These are phyloP conservation scores for Magnolia sinica DNA, from an alignment of 164 flowering plant genomes.

Conservation along the genomic window DNA sequence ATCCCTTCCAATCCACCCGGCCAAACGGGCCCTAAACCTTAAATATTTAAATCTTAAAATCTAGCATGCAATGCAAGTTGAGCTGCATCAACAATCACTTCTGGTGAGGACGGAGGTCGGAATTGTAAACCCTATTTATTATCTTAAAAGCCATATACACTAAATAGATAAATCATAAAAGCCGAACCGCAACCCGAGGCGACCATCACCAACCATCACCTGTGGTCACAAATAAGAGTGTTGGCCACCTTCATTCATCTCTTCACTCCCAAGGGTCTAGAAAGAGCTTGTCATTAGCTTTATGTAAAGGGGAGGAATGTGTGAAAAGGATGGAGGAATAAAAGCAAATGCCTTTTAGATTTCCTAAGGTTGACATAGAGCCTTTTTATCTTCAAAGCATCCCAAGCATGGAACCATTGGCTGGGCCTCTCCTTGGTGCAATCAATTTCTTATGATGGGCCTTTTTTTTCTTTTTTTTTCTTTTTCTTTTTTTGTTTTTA, in stretches of 20 bases:
- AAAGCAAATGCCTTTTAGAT: conserved; percentile 34
- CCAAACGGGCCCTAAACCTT: too few relatives aligned
- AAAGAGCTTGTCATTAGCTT: conserved; percentile 11
- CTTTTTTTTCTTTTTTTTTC: not conserved
- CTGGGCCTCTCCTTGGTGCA: conserved; percentile 16
- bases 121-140: too few relatives aligned
- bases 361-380: conserved; percentile 33
- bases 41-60: too few relatives aligned
- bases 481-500: not conserved
- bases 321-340: conserved; percentile 8
- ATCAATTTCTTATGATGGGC: conserved; percentile 35
- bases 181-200: too few relatives aligned
- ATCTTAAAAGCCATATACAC: not conserved
- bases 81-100: too few relatives aligned
- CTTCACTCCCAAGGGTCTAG: conserved; percentile 41
- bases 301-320: conserved; percentile 8
- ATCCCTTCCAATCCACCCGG: too few relatives aligned
- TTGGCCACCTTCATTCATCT: conserved; percentile 30
- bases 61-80: too few relatives aligned
- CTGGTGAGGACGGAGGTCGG: too few relatives aligned
- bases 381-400: conserved; percentile 26
- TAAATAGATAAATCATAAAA: not conserved
- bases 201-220: conserved; percentile 1
- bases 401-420: conserved; percentile 23
- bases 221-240: conserved; percentile 28